A percentile compares a stretch with the other conserved stretches of the same genome.
These are phyloP conservation scores for Bipolaris oryzae DNA, from an alignment of 2,329 filamentous ascomycete genomes.

Conservation along the genomic window DNA sequence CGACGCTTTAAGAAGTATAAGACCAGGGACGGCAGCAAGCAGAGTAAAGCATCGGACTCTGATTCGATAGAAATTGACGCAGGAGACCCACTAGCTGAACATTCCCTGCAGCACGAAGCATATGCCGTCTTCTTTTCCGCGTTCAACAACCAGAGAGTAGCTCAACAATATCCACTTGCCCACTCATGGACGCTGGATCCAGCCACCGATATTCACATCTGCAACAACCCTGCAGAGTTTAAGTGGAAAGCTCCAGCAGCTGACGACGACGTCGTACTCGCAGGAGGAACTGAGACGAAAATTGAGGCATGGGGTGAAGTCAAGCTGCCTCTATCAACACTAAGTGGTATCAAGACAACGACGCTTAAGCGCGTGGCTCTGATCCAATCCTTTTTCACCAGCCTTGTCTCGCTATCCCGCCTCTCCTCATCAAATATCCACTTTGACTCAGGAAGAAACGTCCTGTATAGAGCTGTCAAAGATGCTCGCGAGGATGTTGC, in stretches of 20 bases:
- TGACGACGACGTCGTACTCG: neutral
- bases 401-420: neutral
- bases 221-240: neutral
- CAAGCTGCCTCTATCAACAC: neutral
- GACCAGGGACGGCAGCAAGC: neutral
- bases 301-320: neutral
- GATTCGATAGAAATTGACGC: conserved; percentile 16
- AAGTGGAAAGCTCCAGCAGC: neutral
- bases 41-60: neutral
- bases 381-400: neutral
- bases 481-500: neutral
- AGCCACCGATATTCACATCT: neutral
- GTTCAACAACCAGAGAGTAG: neutral
- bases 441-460: neutral
- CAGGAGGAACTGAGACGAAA: neutral
- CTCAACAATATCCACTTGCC: neutral
- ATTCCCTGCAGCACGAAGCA: neutral
- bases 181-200: neutral
- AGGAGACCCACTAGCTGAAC: conserved; percentile 1
- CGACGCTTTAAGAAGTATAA: neutral
- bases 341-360: neutral
- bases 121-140: conserved; percentile 11
- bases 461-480: neutral
- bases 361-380: neutral
- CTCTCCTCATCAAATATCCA: neutral